Conservation (phyloP, 805 yeast genomes). For the Blastobotrys peoriensis region DNA sequence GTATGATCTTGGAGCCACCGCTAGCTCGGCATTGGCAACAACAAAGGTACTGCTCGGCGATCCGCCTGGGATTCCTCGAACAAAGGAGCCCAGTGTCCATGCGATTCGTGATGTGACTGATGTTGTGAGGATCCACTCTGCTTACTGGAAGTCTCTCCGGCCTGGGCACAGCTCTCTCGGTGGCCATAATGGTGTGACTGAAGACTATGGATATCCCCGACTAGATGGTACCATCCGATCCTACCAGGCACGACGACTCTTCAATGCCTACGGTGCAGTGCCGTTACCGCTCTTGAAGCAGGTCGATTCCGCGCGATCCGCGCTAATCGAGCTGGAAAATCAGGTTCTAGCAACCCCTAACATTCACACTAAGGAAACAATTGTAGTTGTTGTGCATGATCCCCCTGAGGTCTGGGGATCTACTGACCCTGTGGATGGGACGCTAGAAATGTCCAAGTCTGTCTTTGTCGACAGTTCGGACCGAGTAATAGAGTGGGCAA, state of each 20-base stretch:
- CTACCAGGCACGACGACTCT: slow-evolving; percentile 51
- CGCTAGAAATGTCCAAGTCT: slow-evolving; percentile 65
- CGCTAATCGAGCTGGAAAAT: slow-evolving; percentile 44
- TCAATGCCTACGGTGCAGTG: slow-evolving; percentile 53
- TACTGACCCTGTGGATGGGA: slow-evolving; percentile 72
- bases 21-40: slow-evolving; percentile 85
- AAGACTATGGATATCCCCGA: slow-evolving; percentile 4
- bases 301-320: background rate
- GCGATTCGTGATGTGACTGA: slow-evolving; percentile 76
- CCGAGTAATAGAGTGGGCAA: slow-evolving; percentile 64
- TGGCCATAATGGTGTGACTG: slow-evolving; percentile 4
- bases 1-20: slow-evolving; percentile 84
- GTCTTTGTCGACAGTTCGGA: slow-evolving; percentile 58
- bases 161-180: slow-evolving; percentile 44
- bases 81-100: slow-evolving; percentile 62
- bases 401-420: slow-evolving; percentile 92
- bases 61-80: slow-evolving; percentile 77
- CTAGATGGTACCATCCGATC: slow-evolving; percentile 63
- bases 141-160: slow-evolving; percentile 79
- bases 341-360: slow-evolving; percentile 67
- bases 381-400: slow-evolving; percentile 75
- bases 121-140: slow-evolving; percentile 73
- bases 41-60: slow-evolving; percentile 90
- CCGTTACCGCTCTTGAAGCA: slow-evolving; percentile 55
- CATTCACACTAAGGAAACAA: slow-evolving; percentile 51